phyloP scores from a whole-genome alignment of 768 basidiomycete species.

The Macrolepiota albuminosa region DNA sequence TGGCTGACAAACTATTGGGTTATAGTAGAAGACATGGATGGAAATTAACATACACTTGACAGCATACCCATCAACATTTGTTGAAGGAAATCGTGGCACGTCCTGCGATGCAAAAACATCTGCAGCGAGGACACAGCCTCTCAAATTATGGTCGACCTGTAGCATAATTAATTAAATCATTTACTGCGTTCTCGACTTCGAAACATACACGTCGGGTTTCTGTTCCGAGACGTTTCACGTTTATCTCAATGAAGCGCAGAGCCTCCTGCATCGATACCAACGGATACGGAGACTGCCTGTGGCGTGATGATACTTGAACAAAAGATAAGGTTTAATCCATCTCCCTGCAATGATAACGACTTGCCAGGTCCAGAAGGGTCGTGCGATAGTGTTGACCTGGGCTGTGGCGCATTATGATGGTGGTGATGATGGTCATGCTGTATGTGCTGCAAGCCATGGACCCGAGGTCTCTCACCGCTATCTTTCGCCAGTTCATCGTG shows the following conservation, averaged over 20 bases:
- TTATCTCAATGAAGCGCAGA: constrained; percentile 45
- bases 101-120: constrained; percentile 63
- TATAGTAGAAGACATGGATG: neutral
- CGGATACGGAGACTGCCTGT: constrained; percentile 74
- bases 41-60: constrained; percentile 49
- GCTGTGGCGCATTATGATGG: constrained; percentile 41
- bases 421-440: constrained; percentile 29
- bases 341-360: constrained; percentile 14
- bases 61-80: constrained; percentile 90
- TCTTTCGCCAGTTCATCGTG: constrained; percentile 45
- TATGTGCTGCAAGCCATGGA: constrained; percentile 27
- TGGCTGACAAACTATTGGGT: constrained; percentile 36
- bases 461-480: constrained; percentile 20
- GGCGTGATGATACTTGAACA: constrained; percentile 59
- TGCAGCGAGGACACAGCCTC: constrained; percentile 71
- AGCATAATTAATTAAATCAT: neutral
- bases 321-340: neutral
- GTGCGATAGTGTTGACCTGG: constrained; percentile 57
- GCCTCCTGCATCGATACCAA: constrained; percentile 65
- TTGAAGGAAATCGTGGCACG: constrained; percentile 61
- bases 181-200: neutral
- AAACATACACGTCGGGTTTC: constrained; percentile 38
- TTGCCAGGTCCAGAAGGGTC: constrained; percentile 66
- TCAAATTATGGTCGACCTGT: constrained; percentile 57
- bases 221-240: constrained; percentile 38